Evolutionary conservation across 495 filamentous ascomycete species (phyloP), one percentile per base, ranked within the genome.

Genomic region (Hypoxylon lenormandii): DNA sequence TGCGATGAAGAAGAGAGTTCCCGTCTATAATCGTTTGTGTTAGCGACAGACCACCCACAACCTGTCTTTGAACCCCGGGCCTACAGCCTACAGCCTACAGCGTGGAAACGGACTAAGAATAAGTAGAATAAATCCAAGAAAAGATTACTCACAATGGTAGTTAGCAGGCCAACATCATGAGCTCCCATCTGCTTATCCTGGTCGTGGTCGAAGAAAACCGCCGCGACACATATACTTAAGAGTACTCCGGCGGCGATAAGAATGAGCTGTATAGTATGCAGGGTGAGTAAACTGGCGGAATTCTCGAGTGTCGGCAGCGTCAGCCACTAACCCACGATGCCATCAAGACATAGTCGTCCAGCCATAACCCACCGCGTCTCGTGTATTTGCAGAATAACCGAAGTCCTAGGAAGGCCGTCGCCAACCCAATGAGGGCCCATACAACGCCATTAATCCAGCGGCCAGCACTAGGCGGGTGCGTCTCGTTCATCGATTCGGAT

Each of bases 291-390:
- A 49, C 22, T 23, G 42, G 3, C 23, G 33, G 10, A 12, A 28
- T 5, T 37, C 22, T 42, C 5, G 6, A 7, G 16, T 23, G 15
- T 21, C 46, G 4, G 21, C 37, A 23, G 15, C 42, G 6, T 23
- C 16, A 51, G n/a, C 6, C 0, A 69, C 73, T 16, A 28, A 78
- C 76, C 77, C 76, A 80, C 15, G 75, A 73, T n/a, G 54, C 72
- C 49, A 78, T 69, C 12, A 78, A 70, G 13, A 79, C 23, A 8
- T 47, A 64, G 38, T 79, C 77, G 47, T 79, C 78, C 66, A 72
- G 77, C 72, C 76, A 76, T 8, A 79, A 56, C 1, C 66, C 56
- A 6, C 67, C 55, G n/a, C 61, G 38, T 16, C 69, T 60, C 8
- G 52, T 54, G 18, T 60, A 55, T 18, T 75, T 73, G 64, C 74